phyloP scores from a whole-genome alignment of 441 rosid genomes.

The Capsella rubella region DNA sequence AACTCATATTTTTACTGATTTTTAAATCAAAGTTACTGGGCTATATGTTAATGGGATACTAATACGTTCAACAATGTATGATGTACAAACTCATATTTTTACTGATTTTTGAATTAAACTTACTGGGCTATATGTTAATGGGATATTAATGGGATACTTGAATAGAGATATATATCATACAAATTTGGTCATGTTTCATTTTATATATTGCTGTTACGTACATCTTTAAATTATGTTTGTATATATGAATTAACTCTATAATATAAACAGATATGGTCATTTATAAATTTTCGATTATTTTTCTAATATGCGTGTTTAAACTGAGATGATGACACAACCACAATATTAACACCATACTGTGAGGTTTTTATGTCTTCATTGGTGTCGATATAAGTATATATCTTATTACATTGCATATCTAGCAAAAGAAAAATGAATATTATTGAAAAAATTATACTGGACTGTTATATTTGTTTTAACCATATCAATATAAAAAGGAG shows the following conservation, averaged over 20 bases:
- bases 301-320: background rate
- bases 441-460: background rate
- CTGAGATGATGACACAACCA: background rate
- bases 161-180: background rate
- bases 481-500: no score
- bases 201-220: background rate
- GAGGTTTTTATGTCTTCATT: background rate
- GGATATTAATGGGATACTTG: no score
- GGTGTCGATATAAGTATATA: background rate
- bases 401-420: background rate
- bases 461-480: background rate
- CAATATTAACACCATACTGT: background rate
- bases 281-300: no score
- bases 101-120: background rate
- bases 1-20: background rate
- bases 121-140: background rate
- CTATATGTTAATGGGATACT: background rate
- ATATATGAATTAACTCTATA: no score
- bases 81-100: slow-evolving; percentile 2
- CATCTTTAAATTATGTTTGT: no score
- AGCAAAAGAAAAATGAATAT: background rate
- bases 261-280: background rate
- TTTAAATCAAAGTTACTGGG: background rate
- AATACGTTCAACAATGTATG: slow-evolving; percentile 7
- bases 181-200: background rate